Evolutionary conservation across 2,329 filamentous ascomycete species (phyloP).

Genomic region (Sporothrix mexicana): DNA sequence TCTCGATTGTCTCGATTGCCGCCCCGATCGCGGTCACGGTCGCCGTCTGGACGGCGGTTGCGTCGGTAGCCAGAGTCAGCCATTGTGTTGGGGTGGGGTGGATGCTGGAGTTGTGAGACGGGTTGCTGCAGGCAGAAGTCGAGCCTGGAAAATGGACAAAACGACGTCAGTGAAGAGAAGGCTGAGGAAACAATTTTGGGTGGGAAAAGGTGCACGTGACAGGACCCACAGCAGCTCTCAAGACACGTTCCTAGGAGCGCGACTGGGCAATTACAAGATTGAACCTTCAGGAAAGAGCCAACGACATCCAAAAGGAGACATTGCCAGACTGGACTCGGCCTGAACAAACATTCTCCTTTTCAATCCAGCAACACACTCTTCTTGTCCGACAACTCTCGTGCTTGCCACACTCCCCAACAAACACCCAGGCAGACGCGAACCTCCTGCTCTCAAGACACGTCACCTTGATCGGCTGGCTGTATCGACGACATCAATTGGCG

Average conservation of each 20-base stretch:
- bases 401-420: not conserved
- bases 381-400: not conserved
- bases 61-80: conserved; percentile 33
- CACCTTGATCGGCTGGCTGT: conserved; percentile 9
- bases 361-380: not conserved
- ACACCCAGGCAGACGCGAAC: conserved; percentile 18
- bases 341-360: not conserved
- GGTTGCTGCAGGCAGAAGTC: not conserved
- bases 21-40: not conserved
- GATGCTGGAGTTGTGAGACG: not conserved
- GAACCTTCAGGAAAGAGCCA: not conserved
- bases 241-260: too few species aligned
- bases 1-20: conserved; percentile 13
- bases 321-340: too few species aligned
- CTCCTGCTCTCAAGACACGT: conserved; percentile 25
- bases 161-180: conserved; percentile 24
- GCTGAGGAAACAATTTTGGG: conserved; percentile 13
- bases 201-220: not conserved
- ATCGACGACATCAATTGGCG: not conserved
- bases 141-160: not conserved
- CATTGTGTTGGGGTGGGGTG: conserved; percentile 21
- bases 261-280: too few species aligned
- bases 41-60: conserved; percentile 36
- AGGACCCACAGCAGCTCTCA: conserved; percentile 17
- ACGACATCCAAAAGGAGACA: conserved; percentile 1